phyloP scores from a whole-genome alignment of 2,329 filamentous ascomycete species.

The Fusarium succisae region DNA sequence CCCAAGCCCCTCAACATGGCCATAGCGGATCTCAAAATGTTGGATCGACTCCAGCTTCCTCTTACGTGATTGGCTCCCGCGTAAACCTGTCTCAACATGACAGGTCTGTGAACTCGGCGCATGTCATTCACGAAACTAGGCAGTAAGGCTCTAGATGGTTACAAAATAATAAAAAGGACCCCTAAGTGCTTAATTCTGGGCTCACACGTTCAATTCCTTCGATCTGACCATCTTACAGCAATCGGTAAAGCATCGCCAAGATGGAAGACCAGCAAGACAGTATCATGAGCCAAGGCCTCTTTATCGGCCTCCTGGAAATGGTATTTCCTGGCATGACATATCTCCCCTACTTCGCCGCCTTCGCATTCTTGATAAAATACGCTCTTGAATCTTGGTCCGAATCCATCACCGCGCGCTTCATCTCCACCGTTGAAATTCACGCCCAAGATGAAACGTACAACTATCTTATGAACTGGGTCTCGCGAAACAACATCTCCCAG shows the following conservation, averaged over 20 bases:
- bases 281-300: not conserved
- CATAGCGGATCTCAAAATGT: not conserved
- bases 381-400: not conserved
- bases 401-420: not conserved
- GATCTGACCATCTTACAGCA: too few species aligned
- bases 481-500: not conserved
- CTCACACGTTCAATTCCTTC: too few species aligned
- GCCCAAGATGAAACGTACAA: slow-evolving; percentile 12
- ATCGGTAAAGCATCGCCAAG: too few species aligned
- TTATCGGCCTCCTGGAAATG: not conserved
- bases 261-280: not conserved
- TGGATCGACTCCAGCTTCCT: not conserved
- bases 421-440: slow-evolving; percentile 8
- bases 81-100: not conserved
- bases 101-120: not conserved
- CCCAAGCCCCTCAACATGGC: not conserved
- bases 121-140: not conserved
- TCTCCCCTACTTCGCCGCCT: not conserved
- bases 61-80: not conserved
- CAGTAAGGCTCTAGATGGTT: not conserved
- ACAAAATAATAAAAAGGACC: accelerated
- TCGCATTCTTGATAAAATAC: not conserved
- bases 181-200: accelerated
- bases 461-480: slow-evolving; percentile 14
- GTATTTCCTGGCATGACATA: not conserved